A percentile compares a stretch with the other conserved stretches of the same genome.
Evolutionary conservation across 2,329 filamentous ascomycete genomes (phyloP).

Genomic region (Ceratocystiopsis brevicomis): DNA sequence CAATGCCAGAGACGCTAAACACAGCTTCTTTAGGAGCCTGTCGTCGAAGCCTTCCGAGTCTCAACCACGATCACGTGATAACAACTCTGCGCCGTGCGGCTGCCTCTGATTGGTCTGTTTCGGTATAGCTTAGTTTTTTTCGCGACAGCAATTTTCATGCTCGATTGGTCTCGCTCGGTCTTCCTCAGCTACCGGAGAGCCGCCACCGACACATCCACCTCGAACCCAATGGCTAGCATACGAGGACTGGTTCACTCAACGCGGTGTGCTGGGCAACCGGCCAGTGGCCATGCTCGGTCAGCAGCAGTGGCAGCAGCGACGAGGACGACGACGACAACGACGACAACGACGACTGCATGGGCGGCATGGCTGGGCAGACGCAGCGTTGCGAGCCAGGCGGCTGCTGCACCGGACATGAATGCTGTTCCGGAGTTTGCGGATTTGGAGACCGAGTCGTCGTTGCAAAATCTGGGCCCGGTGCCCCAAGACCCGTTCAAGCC

Average conservation of each 20-base stretch:
- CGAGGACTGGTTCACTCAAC: slow-evolving; percentile 20
- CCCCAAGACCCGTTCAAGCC: slow-evolving; percentile 12
- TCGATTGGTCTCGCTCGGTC: too few species aligned
- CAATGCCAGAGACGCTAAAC: too few species aligned
- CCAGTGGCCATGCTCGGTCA: not conserved
- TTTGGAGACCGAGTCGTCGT: slow-evolving; percentile 31
- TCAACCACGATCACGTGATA: too few species aligned
- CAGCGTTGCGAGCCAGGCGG: slow-evolving; percentile 28
- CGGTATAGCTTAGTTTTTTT: too few species aligned
- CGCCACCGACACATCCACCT: too few species aligned
- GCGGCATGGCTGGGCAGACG: slow-evolving; percentile 15
- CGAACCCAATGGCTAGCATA: slow-evolving; percentile 20
- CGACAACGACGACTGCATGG: slow-evolving; percentile 12
- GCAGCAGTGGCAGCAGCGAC: not conserved
- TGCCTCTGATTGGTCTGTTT: too few species aligned
- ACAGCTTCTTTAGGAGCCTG: too few species aligned
- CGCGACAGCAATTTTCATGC: too few species aligned
- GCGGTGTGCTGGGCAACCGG: slow-evolving; percentile 4
- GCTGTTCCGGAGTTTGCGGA: slow-evolving; percentile 21
- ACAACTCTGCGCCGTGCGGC: too few species aligned
- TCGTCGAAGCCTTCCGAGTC: too few species aligned
- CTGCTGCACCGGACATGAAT: slow-evolving; percentile 9
- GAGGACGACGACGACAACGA: slow-evolving; percentile 7
- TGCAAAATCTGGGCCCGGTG: slow-evolving; percentile 10
- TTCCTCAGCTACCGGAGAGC: too few species aligned